Evolutionary conservation across 345 rosid genomes (phyloP).

Genomic region (Carallia pectinifolia): DNA sequence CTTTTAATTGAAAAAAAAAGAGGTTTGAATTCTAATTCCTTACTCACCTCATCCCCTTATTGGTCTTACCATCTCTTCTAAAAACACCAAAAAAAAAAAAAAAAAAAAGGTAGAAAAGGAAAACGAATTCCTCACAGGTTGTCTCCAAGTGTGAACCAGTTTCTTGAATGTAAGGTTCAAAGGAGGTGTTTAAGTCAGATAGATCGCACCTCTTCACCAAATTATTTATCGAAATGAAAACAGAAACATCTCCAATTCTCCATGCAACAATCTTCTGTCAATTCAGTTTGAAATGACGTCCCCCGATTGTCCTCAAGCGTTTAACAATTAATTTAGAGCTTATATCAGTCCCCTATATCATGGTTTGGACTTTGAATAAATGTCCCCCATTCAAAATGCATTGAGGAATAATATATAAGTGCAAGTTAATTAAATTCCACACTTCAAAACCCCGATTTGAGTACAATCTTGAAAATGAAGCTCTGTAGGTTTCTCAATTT

Average conservation of each 20-base stretch:
- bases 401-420: conserved; percentile 2
- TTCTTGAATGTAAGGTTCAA: conserved; percentile 14
- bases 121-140: conserved; percentile 8
- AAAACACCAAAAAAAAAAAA: no score
- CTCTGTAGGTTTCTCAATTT: conserved; percentile 38
- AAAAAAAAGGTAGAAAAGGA: no score
- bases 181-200: neutral
- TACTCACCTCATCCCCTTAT: no score
- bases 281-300: conserved; percentile 28
- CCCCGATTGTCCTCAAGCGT: conserved; percentile 18
- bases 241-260: conserved; percentile 22
- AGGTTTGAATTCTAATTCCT: no score
- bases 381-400: conserved; percentile 60
- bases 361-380: conserved; percentile 67
- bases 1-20: no score
- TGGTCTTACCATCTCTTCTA: no score
- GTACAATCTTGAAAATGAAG: conserved; percentile 36
- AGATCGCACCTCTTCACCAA: neutral
- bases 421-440: neutral
- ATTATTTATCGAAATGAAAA: neutral
- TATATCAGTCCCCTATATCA: conserved; percentile 41
- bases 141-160: conserved; percentile 31
- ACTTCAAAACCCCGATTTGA: conserved; percentile 1
- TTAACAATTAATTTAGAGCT: conserved; percentile 7
- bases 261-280: conserved; percentile 8